Base-by-base conservation (phyloP, 306 rosid genomes). In the Psophocarpus tetragonolobus region DNA sequence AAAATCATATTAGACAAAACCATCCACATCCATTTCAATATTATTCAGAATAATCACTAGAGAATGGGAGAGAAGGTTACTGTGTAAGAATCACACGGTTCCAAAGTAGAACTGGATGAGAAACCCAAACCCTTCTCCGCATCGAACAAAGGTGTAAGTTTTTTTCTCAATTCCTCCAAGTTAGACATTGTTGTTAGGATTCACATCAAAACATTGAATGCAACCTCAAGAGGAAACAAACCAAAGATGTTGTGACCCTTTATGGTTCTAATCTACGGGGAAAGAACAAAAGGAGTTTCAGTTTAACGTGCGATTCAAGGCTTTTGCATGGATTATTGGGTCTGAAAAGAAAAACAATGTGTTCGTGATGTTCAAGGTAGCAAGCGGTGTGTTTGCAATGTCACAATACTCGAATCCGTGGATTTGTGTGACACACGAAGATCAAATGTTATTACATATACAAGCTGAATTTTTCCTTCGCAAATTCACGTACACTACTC, bases 131-230 rank as follows among this genome's bases (percentile, higher is more conserved):
- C 98, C 78, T 78, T 90, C 29, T 85, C 88, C 27, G 86, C 88
- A 41, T 85, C 88, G 32, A 85, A 85, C 30, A 85, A 84, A 39
- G 98, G 97, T 21, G 90, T 86, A 12, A 94, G 97, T 80, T 94
- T 94, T 85, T 90, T 94, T 45, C 89, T 84, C 53, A 94, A 80
- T 79, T 94, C 98, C 73, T 94, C 98, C 70, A 94, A 85, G 23
- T 97, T 97, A 73, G 98, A 87, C 98, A 94, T 94, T 66, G 51
- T 73, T 68, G 23, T 15, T 23, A 44, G 39, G 53, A 42, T 60
- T 62, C 65, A 74, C 69, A 63, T 69, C 0, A 9, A 74, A 23
- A 33, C 66, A 24, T 18, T 23, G 41, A 68, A 81, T 13, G 39
- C 57, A 68, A 68, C 50, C 35, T 42, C 5, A 1, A 11, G 51